phyloP scores from a whole-genome alignment of 192 early-diverging fungal species.

The Linnemannia hyalina region DNA sequence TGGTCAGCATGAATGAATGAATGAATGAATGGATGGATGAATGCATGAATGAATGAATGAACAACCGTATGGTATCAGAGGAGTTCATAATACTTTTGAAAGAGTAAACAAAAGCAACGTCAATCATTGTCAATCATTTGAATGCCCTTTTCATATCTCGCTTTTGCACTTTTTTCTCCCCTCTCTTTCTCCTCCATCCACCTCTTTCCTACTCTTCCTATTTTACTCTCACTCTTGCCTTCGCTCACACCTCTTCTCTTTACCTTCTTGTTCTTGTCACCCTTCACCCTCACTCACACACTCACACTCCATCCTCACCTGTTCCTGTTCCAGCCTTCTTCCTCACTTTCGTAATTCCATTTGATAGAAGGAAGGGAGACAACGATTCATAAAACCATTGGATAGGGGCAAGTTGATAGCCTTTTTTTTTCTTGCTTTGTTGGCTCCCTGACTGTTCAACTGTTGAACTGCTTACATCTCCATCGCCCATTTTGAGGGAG shows the following conservation, averaged over 20 bases:
- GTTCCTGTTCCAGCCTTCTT: neutral
- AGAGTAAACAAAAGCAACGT: neutral
- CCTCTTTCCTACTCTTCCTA: neutral
- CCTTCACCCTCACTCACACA: neutral
- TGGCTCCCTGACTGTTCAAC: no score
- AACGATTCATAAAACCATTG: neutral
- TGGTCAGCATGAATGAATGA: neutral
- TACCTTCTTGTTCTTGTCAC: neutral
- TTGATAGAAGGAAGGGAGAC: neutral
- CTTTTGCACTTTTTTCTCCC: neutral
- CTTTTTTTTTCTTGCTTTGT: neutral
- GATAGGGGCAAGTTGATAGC: neutral
- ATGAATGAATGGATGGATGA: neutral
- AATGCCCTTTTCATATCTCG: neutral
- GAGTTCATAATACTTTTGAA: neutral
- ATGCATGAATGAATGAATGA: neutral
- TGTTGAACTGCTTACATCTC: neutral
- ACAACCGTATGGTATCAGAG: neutral
- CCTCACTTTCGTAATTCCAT: neutral
- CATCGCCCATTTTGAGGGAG: neutral
- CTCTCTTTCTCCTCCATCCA: neutral
- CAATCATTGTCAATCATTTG: slow-evolving; percentile 2
- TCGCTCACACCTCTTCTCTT: neutral
- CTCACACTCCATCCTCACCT: neutral
- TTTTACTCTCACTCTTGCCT: neutral